Conservation (phyloP, 2,329 filamentous ascomycete species). For the Onygenales sp. region DNA sequence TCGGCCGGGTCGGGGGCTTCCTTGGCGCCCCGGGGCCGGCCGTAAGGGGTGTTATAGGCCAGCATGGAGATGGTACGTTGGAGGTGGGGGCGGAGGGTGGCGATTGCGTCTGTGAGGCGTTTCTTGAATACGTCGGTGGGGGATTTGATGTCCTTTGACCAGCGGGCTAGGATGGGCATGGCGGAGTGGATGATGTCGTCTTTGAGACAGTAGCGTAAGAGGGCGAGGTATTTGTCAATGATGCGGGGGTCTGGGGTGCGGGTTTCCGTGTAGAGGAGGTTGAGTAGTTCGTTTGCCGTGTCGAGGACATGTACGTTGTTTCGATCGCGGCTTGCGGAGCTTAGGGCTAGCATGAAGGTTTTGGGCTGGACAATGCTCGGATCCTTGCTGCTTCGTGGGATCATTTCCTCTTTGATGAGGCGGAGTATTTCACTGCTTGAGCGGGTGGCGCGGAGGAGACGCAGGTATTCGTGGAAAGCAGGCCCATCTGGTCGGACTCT, state of each 20-base stretch:
- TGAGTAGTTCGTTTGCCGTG: conserved; percentile 50
- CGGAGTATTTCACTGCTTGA: conserved; percentile 53
- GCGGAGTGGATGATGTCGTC: background rate
- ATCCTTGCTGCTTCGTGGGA: conserved; percentile 32
- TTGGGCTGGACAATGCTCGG: conserved; percentile 31
- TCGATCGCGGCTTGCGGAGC: conserved; percentile 64
- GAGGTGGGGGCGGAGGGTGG: background rate
- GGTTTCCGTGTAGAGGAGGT: conserved; percentile 51
- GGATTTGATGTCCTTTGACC: background rate
- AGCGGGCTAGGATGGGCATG: background rate
- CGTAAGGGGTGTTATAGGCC: background rate
- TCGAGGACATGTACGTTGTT: conserved; percentile 61
- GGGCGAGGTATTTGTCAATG: conserved; percentile 22
- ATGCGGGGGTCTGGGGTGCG: conserved; percentile 20
- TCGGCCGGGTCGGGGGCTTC: background rate
- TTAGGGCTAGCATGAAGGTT: conserved; percentile 64
- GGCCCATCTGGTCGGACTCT: conserved; percentile 60
- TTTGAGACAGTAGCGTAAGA: conserved; percentile 11
- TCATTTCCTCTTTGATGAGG: conserved; percentile 44
- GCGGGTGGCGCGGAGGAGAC: conserved; percentile 55
- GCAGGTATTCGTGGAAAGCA: conserved; percentile 61
- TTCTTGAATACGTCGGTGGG: background rate
- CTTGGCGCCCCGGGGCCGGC: background rate
- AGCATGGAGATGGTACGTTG: background rate
- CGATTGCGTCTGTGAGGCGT: background rate